Percentiles rank a stretch among this genome's conserved stretches.
Conservation (phyloP, 495 filamentous ascomycete species). For the Corynascus novoguineensis region DNA sequence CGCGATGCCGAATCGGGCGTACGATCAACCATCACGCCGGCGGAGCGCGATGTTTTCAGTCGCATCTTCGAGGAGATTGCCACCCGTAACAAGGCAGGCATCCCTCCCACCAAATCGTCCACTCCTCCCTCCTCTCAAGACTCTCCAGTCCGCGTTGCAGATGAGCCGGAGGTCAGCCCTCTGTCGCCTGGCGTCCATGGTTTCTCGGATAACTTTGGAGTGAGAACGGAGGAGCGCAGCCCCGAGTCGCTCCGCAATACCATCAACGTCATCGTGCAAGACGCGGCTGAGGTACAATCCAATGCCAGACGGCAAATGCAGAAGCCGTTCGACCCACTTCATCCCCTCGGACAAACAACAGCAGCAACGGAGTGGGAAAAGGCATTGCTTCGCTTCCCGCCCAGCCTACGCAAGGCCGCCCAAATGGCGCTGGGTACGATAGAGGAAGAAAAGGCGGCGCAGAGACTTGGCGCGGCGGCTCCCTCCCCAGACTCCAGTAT, state of each 20-base stretch:
- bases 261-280: constrained; percentile 33
- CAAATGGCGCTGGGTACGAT: constrained; percentile 33
- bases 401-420: constrained; percentile 36
- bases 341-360: constrained; percentile 13
- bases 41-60: constrained; percentile 51
- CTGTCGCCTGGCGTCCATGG: background rate
- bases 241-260: constrained; percentile 9
- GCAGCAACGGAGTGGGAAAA: constrained; percentile 26
- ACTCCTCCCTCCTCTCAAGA: background rate
- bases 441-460: constrained; percentile 9
- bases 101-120: background rate
- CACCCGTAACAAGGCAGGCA: background rate
- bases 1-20: constrained; percentile 15
- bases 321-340: constrained; percentile 12
- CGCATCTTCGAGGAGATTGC: constrained; percentile 55
- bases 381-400: constrained; percentile 39
- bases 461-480: background rate
- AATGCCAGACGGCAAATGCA: constrained; percentile 12
- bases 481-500: background rate
- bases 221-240: background rate
- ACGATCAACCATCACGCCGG: constrained; percentile 50
- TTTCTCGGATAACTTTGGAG: background rate
- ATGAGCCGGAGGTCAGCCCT: background rate
- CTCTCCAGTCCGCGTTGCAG: background rate
- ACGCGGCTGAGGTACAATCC: constrained; percentile 25